Evolutionary conservation across 345 rosid species (phyloP).

Genomic region (Murraya paniculata): DNA sequence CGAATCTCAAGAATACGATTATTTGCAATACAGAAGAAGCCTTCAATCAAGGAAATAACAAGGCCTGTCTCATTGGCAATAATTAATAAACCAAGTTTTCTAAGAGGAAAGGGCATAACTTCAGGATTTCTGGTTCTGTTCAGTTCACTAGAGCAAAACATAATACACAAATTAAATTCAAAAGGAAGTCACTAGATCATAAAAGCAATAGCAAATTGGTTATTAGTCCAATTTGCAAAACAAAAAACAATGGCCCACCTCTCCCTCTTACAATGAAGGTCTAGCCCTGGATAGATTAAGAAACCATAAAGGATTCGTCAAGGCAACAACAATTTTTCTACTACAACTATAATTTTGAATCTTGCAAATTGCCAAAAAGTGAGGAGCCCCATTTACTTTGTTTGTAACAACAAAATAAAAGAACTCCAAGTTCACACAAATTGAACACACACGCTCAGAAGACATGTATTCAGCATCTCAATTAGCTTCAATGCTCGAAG

Average conservation of each 20-base stretch:
- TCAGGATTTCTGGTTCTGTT: neutral
- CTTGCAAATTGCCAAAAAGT: neutral
- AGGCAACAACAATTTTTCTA: neutral
- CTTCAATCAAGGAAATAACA: neutral
- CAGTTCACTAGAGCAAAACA: slow-evolving; percentile 6
- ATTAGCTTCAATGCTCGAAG: neutral
- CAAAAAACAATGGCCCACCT: neutral
- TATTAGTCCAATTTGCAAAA: neutral
- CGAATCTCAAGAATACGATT: neutral
- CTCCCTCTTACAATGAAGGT: neutral
- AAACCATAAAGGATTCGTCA: neutral
- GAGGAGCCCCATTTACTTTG: neutral
- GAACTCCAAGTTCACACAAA: neutral
- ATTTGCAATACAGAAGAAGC: neutral
- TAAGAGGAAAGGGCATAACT: neutral
- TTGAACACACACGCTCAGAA: neutral
- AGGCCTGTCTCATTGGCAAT: neutral
- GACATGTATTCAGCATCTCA: neutral
- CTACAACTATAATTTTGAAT: neutral
- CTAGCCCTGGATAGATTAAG: neutral
- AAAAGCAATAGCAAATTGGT: neutral
- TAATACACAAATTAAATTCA: neutral
- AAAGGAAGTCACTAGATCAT: neutral
- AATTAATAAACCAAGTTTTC: neutral
- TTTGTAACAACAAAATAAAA: neutral